Evolutionary conservation across 805 yeast genomes (phyloP), one percentile per base, ranked within the genome.

Genomic region (Candida orba): DNA sequence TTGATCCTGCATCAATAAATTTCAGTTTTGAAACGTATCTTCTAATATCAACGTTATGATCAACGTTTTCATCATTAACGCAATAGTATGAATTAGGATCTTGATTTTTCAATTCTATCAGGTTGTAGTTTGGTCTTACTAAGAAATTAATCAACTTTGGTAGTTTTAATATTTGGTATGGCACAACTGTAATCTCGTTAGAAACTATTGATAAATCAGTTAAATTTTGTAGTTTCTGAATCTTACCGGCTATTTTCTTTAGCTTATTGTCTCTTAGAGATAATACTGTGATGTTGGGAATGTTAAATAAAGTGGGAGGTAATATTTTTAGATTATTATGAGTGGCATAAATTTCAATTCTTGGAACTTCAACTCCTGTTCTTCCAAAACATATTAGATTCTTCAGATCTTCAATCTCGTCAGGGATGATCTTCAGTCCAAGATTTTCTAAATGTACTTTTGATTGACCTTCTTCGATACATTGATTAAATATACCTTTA

Each of bases 371-470:
- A 5, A 69, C 56, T 0, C 66, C 68, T 9, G 52, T 50, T 1
- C 52, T 47, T 6, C 60, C 64, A 48, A 68, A 69, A 44, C 71
- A 68, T n/a, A 78, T 79, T 51, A 78, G 58, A 43, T 78, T 69
- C 51, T 75, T 69, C 49, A 79, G 62, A 54, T 79, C 86, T 40
- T 70, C 71, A 25, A 79, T 67, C 49, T 78, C 81, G 41, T 75
- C 78, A 1, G 86, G 84, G 4, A 79, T 57, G 6, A 69, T 69
- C 10, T 61, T 64, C 34, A 79, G 59, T 0, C 67, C 69, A 58
- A 77, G 54, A 14, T 68, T 60, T 41, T 78, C 82, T 24, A 79
- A 52, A 43, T 69, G 60, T 3, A 79, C 62, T n/a, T 54, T 62
- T 1, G 76, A 66, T 8, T 56, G 49, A 6, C 69, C 67, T 36